Base-by-base conservation (phyloP, 768 basidiomycete genomes). In the Boletus sp. region DNA sequence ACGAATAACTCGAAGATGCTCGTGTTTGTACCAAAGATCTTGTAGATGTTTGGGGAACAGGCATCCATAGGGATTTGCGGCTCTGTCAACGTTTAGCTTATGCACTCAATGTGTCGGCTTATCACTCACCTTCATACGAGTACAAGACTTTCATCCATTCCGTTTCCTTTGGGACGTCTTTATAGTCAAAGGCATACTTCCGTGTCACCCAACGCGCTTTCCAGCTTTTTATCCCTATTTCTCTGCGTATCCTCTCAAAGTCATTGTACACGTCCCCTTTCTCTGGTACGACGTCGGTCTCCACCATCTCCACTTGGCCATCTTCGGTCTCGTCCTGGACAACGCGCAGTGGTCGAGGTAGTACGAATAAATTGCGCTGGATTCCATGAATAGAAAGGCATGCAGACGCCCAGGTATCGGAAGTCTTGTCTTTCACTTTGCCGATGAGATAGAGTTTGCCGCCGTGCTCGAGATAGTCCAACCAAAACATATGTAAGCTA, bases 121-220 rank as follows among this genome's bases (percentile, higher is more conserved):
- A 58, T 5, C 11, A 65, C 85, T 61, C 57, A 93, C 96, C 87
- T 58, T 88, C 83, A 64, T 93, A 98, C 17, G 86, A 83, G 70
- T 97, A 98, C 2, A 95, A 83, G 3, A 96, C 92, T 71, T 99
- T 98, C 74, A 98, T 75, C 93, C 94, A 99, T 60, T 89, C 81
- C 68, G 94, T 87, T 18, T 83, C 87, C 55, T 83, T 78, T 1
- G 94, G 94, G 1, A 97, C 83, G 46, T 89, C 87, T 58, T 80
- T 77, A 35, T 52, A 56, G 9, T 92, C 95, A 67, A 99, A 98
- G 0, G 90, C 94, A 68, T 98, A 98, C 64, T 87, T 91, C 28
- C 95, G 80, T 59, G 87, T 84, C 14, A 99, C 96, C 70, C 85
- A 89, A 66, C 92, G 96, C 14, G 80, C 84, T 62, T 83, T 87